Evolutionary conservation across 176 grass and related monocot species (phyloP), one percentile per base, ranked within the genome.

Genomic region (Lolium rigidum): DNA sequence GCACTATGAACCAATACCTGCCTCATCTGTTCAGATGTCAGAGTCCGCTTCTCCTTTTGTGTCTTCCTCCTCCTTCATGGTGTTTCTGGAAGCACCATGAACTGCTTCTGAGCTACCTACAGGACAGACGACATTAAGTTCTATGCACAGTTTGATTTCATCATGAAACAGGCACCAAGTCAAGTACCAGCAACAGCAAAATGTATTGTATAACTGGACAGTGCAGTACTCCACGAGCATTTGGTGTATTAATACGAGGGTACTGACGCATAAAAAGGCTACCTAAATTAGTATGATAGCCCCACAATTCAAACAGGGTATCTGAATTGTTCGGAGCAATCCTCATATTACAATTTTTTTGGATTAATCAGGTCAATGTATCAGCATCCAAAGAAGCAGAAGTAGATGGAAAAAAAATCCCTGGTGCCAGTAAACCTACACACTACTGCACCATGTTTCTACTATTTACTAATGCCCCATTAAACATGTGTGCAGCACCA

Each of bases 1-100:
- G 92, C 89, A 61, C 79, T 94, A 80, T 89, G 86, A 64, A 94
- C 81, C 82, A 91, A 28, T 2, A 89, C 89, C 65, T 94, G 89
- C 84, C 92, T 94, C 51, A 91, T 37, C 52, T 51, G 77, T 79
- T 91, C 84, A 74, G 77, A 41, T 38, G 69, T 50, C 15, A 2
- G 26, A 15, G 77, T 65, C n/a, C 1, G 55, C 26, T 39, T 89
- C 66, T 24, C 63, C 79, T 81, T 26, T 79, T 13, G 5, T 49
- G 16, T 18, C 11, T 12, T 74, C 76, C 48, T 65, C 39, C 6
- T 41, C 39, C 39, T 41, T 41, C 39, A 4, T 41, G 12, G 31
- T 21, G 60, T 56, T 57, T 83, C 38, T 47, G 9, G 10, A 38
- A 38, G 44, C 14, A 24, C 9, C 43, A 57, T 48, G 22, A 13